phyloP scores from a whole-genome alignment of 139 green algal genomes.

The Micromonas pusilla region DNA sequence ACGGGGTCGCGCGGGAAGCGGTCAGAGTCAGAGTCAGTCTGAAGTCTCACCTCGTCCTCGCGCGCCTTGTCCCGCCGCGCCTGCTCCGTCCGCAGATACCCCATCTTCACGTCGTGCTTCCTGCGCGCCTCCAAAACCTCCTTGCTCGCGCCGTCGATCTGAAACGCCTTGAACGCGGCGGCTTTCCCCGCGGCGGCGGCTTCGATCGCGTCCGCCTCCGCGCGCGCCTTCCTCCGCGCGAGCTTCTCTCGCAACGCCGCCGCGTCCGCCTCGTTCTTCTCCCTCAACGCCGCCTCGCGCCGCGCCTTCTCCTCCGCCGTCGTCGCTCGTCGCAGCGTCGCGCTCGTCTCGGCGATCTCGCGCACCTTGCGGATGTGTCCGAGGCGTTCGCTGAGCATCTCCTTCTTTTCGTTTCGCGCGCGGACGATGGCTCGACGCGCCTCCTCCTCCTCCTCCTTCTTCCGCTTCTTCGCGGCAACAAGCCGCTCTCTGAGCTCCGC shows the following conservation, averaged over 20 bases:
- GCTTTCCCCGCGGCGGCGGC: not conserved
- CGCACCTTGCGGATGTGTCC: conserved; percentile 51
- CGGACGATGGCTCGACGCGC: conserved; percentile 43
- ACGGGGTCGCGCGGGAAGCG: no score
- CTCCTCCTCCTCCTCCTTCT: conserved; percentile 52
- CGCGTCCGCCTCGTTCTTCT: not conserved
- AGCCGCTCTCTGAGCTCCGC: conserved; percentile 58
- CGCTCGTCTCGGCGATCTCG: conserved; percentile 26
- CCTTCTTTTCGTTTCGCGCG: conserved; percentile 44
- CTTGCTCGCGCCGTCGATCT: not conserved
- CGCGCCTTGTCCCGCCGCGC: no score
- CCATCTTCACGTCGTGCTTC: not conserved
- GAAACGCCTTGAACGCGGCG: not conserved
- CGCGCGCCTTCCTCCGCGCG: not conserved
- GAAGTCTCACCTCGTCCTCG: no score
- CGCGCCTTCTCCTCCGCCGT: not conserved
- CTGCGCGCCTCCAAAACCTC: not conserved
- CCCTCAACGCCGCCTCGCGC: not conserved
- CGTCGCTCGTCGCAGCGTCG: not conserved
- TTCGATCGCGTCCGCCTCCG: not conserved
- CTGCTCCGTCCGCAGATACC: no score
- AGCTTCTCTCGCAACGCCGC: not conserved
- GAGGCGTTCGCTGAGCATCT: conserved; percentile 43
- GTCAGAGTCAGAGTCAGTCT: no score
- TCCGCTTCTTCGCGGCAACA: conserved; percentile 36